Base-by-base conservation (phyloP, 1,284 basidiomycete species). In the Laetiporus sulphureus region DNA sequence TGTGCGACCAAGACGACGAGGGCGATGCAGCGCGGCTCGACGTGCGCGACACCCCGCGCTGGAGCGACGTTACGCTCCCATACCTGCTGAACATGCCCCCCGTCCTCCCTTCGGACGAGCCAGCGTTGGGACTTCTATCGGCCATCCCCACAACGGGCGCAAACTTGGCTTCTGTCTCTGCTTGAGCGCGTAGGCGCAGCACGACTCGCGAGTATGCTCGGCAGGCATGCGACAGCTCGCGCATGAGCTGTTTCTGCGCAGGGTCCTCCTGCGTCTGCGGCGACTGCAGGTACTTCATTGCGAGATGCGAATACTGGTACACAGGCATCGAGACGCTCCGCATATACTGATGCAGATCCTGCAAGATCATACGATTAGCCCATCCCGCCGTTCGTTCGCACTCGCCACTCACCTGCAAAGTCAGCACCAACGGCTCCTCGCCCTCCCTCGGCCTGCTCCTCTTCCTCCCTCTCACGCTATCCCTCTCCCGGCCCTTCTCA, bases 321-420 rank as follows among this genome's bases (percentile, higher is more conserved):
- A 72, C 71, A 5, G 87, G 85, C 30, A 84, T 73, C 5, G 77
- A 79, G 1, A 89, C 80, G 2, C 83, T 83, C 38, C 78, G 72
- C 73, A 90, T 79, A 53, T 89, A 91, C 38, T 79, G 71, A 52
- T 75, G 74, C 29, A 91, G 68, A 59, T 90, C 86, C 81, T 87
- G 46, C 3, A 27, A 15, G 19, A n/a, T n/a, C n/a, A n/a, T n/a
- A n/a, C n/a, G n/a, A n/a, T n/a, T n/a, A n/a, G n/a, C n/a, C n/a
- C n/a, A n/a, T n/a, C n/a, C n/a, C n/a, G n/a, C n/a, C n/a, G n/a
- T n/a, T n/a, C n/a, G n/a, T n/a, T n/a, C n/a, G n/a, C n/a, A n/a
- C n/a, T n/a, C n/a, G n/a, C n/a, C n/a, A 38, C 73, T 45, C 46
- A 79, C 83, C 65, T 75, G 68, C 32, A 86, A 55, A 6, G 74